Percentiles rank a stretch among this genome's conserved stretches.
Conservation (phyloP, 2,329 filamentous ascomycete species). For the Aspergillus oerlinghausenensis region DNA sequence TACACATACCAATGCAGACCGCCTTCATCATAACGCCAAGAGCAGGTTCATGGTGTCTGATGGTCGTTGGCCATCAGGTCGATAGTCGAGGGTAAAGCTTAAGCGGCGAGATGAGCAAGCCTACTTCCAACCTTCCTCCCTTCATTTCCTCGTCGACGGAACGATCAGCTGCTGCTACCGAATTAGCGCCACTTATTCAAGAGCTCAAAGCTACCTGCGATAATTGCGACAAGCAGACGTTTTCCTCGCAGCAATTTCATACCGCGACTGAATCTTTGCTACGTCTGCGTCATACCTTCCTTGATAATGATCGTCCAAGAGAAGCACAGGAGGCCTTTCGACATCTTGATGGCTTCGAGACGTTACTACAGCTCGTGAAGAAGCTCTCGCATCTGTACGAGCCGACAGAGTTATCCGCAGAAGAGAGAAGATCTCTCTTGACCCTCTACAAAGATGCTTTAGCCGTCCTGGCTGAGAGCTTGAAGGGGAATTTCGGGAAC, state of each 20-base stretch:
- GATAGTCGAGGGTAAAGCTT: conserved; percentile 30
- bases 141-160: conserved; percentile 30
- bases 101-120: conserved; percentile 28
- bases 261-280: conserved; percentile 55
- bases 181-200: conserved; percentile 36
- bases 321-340: conserved; percentile 75
- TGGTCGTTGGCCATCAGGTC: conserved; percentile 28
- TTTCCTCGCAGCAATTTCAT: conserved; percentile 30
- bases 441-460: conserved; percentile 55
- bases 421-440: conserved; percentile 63
- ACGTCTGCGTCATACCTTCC: conserved; percentile 62
- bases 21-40: conserved; percentile 24
- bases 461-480: conserved; percentile 65
- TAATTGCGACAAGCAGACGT: conserved; percentile 24
- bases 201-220: conserved; percentile 31
- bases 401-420: conserved; percentile 51
- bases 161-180: conserved; percentile 32
- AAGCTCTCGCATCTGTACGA: conserved; percentile 73
- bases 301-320: conserved; percentile 47
- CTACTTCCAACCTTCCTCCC: conserved; percentile 24
- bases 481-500: conserved; percentile 80
- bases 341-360: conserved; percentile 72
- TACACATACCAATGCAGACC: conserved; percentile 33
- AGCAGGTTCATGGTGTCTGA: conserved; percentile 31
- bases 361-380: conserved; percentile 64